phyloP scores from a whole-genome alignment of 176 grass and related monocot genomes.

The Alopecurus myosuroides region DNA sequence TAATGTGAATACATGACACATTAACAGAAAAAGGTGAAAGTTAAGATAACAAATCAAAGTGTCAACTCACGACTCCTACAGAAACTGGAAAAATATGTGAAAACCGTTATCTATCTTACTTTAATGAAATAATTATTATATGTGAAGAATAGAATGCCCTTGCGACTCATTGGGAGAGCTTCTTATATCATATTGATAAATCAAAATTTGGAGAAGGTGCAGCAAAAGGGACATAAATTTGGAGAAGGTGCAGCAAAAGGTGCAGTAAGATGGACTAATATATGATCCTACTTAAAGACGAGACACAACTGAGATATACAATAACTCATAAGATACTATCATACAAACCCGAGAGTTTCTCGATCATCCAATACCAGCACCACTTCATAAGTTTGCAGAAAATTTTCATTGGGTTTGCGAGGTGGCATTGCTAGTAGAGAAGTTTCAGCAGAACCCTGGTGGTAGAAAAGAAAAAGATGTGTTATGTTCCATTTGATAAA shows the following conservation, averaged over 20 bases:
- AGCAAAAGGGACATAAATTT: too few relatives aligned
- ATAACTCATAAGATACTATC: constrained; percentile 23
- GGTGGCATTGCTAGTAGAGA: constrained; percentile 76
- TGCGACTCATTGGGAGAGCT: background rate
- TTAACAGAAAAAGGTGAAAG: background rate
- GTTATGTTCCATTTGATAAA: background rate
- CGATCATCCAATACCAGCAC: constrained; percentile 83
- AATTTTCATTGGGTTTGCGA: constrained; percentile 46
- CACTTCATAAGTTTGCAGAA: constrained; percentile 74
- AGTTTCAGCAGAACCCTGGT: constrained; percentile 29
- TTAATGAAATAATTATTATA: background rate
- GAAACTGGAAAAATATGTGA: background rate
- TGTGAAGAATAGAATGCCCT: background rate
- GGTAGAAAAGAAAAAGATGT: background rate
- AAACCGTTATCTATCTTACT: background rate
- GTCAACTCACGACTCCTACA: background rate
- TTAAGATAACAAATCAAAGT: background rate
- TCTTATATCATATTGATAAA: background rate
- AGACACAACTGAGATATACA: constrained; percentile 10
- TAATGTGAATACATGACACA: background rate
- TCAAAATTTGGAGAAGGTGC: background rate
- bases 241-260: background rate
- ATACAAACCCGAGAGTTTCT: constrained; percentile 85
- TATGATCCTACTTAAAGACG: background rate
- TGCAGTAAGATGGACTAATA: background rate